Percentiles rank a stretch among this genome's conserved stretches.
phyloP scores from a whole-genome alignment of 306 rosid genomes.

The Dalbergia oliveri region DNA sequence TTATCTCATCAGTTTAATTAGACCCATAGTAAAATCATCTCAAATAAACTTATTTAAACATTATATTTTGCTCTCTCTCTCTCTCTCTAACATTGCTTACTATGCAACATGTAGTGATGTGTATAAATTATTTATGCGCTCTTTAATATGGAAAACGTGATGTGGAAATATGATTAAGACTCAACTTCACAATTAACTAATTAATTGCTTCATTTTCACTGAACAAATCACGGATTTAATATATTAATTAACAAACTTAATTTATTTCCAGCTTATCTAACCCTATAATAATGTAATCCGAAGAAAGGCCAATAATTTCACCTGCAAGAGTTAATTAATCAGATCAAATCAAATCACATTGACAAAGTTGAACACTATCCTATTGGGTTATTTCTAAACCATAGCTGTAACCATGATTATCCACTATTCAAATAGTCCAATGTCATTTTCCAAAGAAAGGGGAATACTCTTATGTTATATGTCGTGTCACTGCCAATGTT shows the following conservation, averaged over 20 bases:
- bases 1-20: not conserved
- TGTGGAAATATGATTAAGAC: constrained; percentile 17
- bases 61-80: not conserved
- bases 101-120: not conserved
- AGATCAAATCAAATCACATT: constrained; percentile 2
- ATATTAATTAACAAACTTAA: not conserved
- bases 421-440: constrained; percentile 6
- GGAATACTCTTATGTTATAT: not conserved
- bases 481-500: not conserved
- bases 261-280: constrained; percentile 1
- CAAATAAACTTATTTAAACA: not conserved
- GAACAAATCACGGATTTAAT: not conserved
- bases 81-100: no score
- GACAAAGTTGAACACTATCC: constrained; percentile 9
- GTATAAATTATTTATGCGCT: not conserved
- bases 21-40: not conserved
- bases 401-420: constrained; percentile 26
- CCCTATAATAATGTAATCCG: constrained; percentile 4
- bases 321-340: not conserved
- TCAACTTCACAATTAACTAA: constrained; percentile 21
- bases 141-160: not conserved
- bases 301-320: constrained; percentile 21
- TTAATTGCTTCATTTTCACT: constrained; percentile 25
- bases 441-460: constrained; percentile 39
- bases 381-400: constrained; percentile 22